Conservation (phyloP, 129 eudicot genomes). For the Chrysanthemum lavandulifolium region DNA sequence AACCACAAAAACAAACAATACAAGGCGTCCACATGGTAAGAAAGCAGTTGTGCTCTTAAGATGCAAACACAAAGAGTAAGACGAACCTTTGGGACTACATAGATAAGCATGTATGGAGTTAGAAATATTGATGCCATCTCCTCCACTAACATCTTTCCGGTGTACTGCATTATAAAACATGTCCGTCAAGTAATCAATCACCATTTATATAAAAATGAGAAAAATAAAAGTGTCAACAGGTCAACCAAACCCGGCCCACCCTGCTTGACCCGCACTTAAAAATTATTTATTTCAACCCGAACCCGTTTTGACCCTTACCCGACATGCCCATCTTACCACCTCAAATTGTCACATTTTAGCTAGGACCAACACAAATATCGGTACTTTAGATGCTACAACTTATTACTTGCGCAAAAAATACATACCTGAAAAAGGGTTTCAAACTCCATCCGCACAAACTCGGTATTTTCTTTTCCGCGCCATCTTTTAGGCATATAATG, state of each 20-base stretch:
- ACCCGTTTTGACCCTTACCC: background rate
- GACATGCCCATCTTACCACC: background rate
- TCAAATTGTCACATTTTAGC: too few species aligned
- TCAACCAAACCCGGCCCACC: conserved; percentile 1
- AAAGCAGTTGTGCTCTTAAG: too few species aligned
- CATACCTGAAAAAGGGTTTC: conserved; percentile 91
- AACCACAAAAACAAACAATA: too few species aligned
- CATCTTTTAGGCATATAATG: conserved; percentile 96
- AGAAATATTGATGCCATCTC: conserved; percentile 88
- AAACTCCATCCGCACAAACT: conserved; percentile 66
- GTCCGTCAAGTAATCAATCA: background rate
- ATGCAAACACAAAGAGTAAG: too few species aligned
- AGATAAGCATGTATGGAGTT: conserved; percentile 74
- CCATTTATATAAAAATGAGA: too few species aligned
- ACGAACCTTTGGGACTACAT: conserved; percentile 75
- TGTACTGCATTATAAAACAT: conserved; percentile 15
- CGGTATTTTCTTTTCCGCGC: conserved; percentile 85
- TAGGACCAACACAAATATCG: too few species aligned
- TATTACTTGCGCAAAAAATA: too few species aligned
- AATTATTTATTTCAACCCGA: too few species aligned
- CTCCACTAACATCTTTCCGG: conserved; percentile 67
- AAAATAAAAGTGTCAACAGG: too few species aligned
- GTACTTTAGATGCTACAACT: too few species aligned
- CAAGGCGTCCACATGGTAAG: too few species aligned
- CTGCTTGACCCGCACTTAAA: too few species aligned